Percentiles rank a stretch among this genome's conserved stretches.
Conservation (phyloP, 208 protist genomes). For the Leishmania braziliensis region DNA sequence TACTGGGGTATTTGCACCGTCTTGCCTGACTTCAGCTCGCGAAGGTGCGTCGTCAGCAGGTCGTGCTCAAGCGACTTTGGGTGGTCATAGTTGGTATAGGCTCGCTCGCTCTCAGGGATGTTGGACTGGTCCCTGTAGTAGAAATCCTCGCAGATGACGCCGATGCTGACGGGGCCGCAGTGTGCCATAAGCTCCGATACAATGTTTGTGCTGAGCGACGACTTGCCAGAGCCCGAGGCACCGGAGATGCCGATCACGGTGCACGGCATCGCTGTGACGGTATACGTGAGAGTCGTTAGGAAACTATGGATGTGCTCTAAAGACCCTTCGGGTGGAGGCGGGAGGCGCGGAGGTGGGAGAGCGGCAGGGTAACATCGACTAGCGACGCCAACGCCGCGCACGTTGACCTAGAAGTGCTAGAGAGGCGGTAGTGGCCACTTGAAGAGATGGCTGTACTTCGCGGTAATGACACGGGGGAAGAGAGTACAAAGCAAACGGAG, state of each 20-base stretch:
- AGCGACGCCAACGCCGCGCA: not conserved
- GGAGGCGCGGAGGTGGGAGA: not conserved
- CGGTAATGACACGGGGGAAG: not conserved
- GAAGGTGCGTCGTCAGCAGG: conserved; percentile 54
- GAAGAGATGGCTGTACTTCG: not conserved
- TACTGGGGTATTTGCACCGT: conserved; percentile 89
- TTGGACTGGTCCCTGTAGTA: conserved; percentile 76
- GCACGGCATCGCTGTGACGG: not conserved
- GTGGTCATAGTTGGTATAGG: conserved; percentile 49
- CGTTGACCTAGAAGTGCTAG: not conserved
- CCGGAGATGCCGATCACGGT: conserved; percentile 85
- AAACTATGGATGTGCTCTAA: not conserved
- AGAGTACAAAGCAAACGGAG: not conserved
- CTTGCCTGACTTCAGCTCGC: conserved; percentile 57
- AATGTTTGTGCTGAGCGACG: conserved; percentile 63
- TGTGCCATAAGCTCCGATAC: conserved; percentile 43
- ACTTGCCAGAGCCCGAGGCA: conserved; percentile 89
- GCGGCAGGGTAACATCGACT: not conserved
- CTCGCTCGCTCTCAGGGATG: conserved; percentile 27
- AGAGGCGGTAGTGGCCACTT: not conserved
- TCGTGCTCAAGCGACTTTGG: conserved; percentile 88
- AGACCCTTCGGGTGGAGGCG: not conserved
- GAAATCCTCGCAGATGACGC: conserved; percentile 80
- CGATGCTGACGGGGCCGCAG: conserved; percentile 57
- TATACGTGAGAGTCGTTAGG: not conserved